Evolutionary conservation across 345 rosid species (phyloP).

Genomic region (Murraya koenigii): DNA sequence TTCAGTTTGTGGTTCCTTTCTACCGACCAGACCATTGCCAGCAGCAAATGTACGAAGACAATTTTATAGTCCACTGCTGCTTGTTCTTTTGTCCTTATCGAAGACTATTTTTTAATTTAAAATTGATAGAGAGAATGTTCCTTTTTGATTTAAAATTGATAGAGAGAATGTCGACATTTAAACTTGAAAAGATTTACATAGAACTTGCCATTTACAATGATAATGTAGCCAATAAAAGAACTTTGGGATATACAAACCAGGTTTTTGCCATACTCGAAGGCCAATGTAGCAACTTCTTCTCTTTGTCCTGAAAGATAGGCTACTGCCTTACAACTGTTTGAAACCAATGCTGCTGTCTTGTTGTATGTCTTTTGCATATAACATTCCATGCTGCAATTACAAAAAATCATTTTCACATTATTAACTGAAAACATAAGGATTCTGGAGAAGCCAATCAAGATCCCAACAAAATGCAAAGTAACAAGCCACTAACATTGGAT

Average conservation of each 20-base stretch:
- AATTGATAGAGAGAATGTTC: neutral
- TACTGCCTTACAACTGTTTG: conserved; percentile 88
- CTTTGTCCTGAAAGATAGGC: conserved; percentile 88
- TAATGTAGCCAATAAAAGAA: neutral
- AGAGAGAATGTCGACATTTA: neutral
- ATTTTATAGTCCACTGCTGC: neutral
- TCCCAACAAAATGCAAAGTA: neutral
- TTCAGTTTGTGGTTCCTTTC: neutral
- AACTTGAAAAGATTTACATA: neutral
- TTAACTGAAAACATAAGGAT: neutral
- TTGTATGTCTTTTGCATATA: conserved; percentile 79
- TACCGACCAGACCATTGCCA: neutral
- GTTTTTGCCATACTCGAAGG: conserved; percentile 81
- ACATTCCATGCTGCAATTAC: conserved; percentile 68
- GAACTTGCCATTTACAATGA: neutral
- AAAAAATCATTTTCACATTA: conserved; percentile 5
- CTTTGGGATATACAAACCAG: conserved; percentile 54
- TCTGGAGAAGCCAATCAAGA: neutral
- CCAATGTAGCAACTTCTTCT: conserved; percentile 71
- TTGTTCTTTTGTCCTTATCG: neutral
- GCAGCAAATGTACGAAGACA: neutral
- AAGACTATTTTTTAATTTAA: neutral
- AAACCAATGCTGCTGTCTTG: conserved; percentile 82
- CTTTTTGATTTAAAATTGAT: neutral
- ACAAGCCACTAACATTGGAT: neutral